phyloP scores from a whole-genome alignment of 108 stramenopile genomes.

The Skeletonema menzelii region DNA sequence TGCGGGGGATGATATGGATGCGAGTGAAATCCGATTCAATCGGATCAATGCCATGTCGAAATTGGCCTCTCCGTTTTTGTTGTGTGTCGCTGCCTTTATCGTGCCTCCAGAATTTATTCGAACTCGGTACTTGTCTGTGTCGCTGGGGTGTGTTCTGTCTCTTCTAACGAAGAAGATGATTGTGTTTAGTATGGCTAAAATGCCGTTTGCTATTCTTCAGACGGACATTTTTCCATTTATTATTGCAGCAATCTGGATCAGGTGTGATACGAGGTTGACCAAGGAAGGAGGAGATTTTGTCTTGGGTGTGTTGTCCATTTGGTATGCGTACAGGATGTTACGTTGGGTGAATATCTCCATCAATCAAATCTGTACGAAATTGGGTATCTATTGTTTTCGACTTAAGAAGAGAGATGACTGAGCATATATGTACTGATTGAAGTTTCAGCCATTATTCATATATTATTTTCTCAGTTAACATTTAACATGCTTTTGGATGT shows the following conservation, averaged over 20 bases:
- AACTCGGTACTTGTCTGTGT: conserved; percentile 49
- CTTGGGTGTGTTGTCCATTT: conserved; percentile 48
- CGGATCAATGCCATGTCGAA: conserved; percentile 59
- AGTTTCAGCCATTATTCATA: background rate
- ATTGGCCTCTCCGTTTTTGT: conserved; percentile 49
- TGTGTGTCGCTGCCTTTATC: conserved; percentile 41
- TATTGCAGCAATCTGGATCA: conserved; percentile 46
- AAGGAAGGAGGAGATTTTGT: conserved; percentile 40
- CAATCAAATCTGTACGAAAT: conserved; percentile 58
- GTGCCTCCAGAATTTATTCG: conserved; percentile 35
- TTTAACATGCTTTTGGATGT: background rate
- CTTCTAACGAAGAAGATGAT: conserved; percentile 86
- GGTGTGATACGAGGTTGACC: conserved; percentile 36
- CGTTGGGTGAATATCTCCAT: conserved; percentile 59
- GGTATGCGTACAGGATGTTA: conserved; percentile 54
- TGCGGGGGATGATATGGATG: conserved; percentile 11
- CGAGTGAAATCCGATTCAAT: conserved; percentile 7
- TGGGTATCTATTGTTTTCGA: conserved; percentile 70
- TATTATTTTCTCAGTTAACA: background rate
- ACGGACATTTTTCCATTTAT: conserved; percentile 62
- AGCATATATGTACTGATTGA: background rate
- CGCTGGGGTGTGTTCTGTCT: conserved; percentile 64
- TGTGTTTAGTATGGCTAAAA: conserved; percentile 81
- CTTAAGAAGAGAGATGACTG: conserved; percentile 57
- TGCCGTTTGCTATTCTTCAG: conserved; percentile 72